These are phyloP conservation scores for Stemphylium vesicarium DNA, from an alignment of 2,329 filamentous ascomycete species.

Conservation along the genomic window DNA sequence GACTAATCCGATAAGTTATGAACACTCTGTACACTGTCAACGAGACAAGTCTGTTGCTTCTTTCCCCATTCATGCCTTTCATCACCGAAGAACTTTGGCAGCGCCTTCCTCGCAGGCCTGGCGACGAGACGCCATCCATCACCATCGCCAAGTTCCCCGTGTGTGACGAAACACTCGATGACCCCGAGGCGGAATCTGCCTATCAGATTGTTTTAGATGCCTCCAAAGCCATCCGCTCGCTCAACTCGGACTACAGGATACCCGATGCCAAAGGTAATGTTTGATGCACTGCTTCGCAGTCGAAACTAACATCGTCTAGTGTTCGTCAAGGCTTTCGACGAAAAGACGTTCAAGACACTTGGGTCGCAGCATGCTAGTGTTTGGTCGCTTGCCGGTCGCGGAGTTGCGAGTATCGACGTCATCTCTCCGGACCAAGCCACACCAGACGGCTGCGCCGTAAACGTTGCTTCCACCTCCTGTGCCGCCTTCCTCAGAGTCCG, in stretches of 20 bases:
- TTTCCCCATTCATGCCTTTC: constrained; percentile 50
- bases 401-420: no score
- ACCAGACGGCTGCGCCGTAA: background rate
- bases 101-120: constrained; percentile 73
- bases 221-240: no score
- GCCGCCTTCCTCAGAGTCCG: background rate
- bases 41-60: constrained; percentile 69
- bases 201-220: background rate
- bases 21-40: constrained; percentile 83
- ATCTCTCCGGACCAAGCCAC: no score
- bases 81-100: constrained; percentile 62
- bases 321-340: no score
- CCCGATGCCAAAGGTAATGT: no score
- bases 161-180: constrained; percentile 67
- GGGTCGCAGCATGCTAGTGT: no score
- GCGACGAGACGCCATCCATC: constrained; percentile 73
- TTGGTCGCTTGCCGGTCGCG: no score
- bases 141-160: constrained; percentile 74
- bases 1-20: no score
- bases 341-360: no score
- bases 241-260: no score
- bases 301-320: no score
- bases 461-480: background rate
- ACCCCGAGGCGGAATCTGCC: constrained; percentile 66
- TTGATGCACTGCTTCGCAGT: no score